Percentiles rank a stretch among this genome's conserved stretches.
Conservation (phyloP, 768 basidiomycete species). For the Sistotremastrum niveocremeum region DNA sequence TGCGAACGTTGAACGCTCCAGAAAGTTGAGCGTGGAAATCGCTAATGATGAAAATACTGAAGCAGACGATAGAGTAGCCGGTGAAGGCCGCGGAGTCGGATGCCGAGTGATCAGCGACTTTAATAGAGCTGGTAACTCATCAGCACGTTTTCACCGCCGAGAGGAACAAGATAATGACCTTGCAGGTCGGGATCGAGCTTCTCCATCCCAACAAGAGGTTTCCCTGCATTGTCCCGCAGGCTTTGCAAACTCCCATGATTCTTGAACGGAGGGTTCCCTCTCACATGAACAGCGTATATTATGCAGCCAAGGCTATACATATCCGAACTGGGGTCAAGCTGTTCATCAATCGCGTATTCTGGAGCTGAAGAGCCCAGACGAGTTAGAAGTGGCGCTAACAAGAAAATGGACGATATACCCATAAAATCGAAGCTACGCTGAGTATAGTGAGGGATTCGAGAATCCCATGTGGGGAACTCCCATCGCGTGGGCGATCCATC, state of each 20-base stretch:
- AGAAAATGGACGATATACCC: conserved; percentile 34
- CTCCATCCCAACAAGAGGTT: conserved; percentile 47
- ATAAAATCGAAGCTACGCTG: conserved; percentile 94
- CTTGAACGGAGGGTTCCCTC: conserved; percentile 75
- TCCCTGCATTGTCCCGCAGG: conserved; percentile 56
- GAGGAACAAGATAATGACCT: conserved; percentile 26
- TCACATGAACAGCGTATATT: conserved; percentile 84
- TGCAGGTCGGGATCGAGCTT: conserved; percentile 59
- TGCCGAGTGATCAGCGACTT: conserved; percentile 71
- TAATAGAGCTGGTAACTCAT: conserved; percentile 46
- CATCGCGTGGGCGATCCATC: conserved; percentile 69
- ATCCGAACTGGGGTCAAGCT: conserved; percentile 75
- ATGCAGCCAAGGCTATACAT: conserved; percentile 89
- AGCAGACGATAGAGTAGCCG: conserved; percentile 67
- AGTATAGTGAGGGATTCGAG: conserved; percentile 60
- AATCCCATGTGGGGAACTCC: conserved; percentile 86
- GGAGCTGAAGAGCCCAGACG: conserved; percentile 42
- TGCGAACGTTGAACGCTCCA: conserved; percentile 91
- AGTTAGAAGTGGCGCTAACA: background rate
- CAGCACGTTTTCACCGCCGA: conserved; percentile 1
- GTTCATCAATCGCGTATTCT: conserved; percentile 88
- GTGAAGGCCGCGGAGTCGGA: conserved; percentile 57
- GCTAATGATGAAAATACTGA: conserved; percentile 92
- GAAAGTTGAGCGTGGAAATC: conserved; percentile 89
- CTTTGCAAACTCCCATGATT: conserved; percentile 65